A percentile compares a stretch with the other conserved stretches of the same genome.
Conservation (phyloP, 805 yeast species). For the Candida maesae region DNA sequence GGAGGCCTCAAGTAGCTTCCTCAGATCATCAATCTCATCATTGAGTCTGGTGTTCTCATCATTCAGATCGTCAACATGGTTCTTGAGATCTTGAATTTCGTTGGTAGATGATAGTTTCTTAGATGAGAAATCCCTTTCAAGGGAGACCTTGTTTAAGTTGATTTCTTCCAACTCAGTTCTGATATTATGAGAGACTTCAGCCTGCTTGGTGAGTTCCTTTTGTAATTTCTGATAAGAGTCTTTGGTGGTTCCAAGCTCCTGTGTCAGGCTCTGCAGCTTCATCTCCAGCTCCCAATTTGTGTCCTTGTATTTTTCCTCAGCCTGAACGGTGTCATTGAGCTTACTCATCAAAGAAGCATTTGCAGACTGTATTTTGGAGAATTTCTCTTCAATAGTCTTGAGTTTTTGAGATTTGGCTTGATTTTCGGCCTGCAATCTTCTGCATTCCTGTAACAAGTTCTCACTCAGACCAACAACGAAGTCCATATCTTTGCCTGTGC, state of each 20-base stretch:
- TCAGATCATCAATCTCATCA: slow-evolving; percentile 32
- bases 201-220: slow-evolving; percentile 38
- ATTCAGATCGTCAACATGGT: slow-evolving; percentile 54
- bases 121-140: slow-evolving; percentile 36
- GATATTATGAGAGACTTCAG: slow-evolving; percentile 33
- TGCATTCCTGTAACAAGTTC: slow-evolving; percentile 63
- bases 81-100: slow-evolving; percentile 47
- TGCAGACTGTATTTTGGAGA: slow-evolving; percentile 28
- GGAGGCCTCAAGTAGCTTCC: slow-evolving; percentile 18
- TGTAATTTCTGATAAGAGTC: slow-evolving; percentile 41
- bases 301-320: slow-evolving; percentile 51
- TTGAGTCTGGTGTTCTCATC: slow-evolving; percentile 65
- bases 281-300: slow-evolving; percentile 64
- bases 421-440: slow-evolving; percentile 65
- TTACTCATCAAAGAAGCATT: slow-evolving; percentile 21
- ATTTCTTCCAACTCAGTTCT: slow-evolving; percentile 48
- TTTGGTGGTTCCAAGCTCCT: slow-evolving; percentile 33
- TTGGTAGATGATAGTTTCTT: slow-evolving; percentile 34
- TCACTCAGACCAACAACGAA: slow-evolving; percentile 75
- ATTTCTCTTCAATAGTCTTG: slow-evolving; percentile 40
- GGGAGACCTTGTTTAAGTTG: slow-evolving; percentile 35
- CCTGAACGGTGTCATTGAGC: slow-evolving; percentile 25
- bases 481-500: slow-evolving; percentile 56
- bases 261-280: slow-evolving; percentile 36
- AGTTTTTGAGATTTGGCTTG: slow-evolving; percentile 40